A percentile compares a stretch with the other conserved stretches of the same genome.
Conservation (phyloP, 257 asterid species). For the Echium plantagineum region DNA sequence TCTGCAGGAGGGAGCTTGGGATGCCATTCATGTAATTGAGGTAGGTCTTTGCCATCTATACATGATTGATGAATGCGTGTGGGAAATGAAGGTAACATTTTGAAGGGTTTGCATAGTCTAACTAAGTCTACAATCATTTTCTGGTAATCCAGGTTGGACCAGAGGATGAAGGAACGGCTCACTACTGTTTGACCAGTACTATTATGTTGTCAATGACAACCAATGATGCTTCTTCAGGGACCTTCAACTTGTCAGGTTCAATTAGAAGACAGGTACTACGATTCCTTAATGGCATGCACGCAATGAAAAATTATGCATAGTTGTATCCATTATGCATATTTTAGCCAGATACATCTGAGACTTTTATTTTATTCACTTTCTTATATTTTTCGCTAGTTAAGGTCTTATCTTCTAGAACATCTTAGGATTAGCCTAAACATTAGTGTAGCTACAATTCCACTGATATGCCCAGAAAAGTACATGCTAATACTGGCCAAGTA, state of each 20-base stretch:
- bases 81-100: not conserved
- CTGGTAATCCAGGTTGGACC: slow-evolving; percentile 49
- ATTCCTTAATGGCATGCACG: not conserved
- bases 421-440: not conserved
- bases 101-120: not conserved
- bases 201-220: slow-evolving; percentile 95
- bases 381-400: not conserved
- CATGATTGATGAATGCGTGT: not conserved
- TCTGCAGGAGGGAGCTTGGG: slow-evolving; percentile 98
- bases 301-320: not conserved
- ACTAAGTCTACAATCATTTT: not conserved
- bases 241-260: slow-evolving; percentile 91
- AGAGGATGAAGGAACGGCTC: slow-evolving; percentile 69
- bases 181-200: slow-evolving; percentile 82
- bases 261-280: slow-evolving; percentile 83
- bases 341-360: not conserved
- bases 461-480: not conserved
- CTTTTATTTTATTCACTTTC: too few species aligned
- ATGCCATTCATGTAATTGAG: slow-evolving; percentile 97
- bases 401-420: not conserved
- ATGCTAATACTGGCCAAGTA: too few species aligned
- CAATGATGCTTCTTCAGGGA: slow-evolving; percentile 66
- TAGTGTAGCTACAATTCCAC: not conserved
- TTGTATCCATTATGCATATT: not conserved
- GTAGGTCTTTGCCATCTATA: slow-evolving; percentile 21